Base-by-base conservation (phyloP, 495 filamentous ascomycete species). In the Diplogelasinospora grovesii region DNA sequence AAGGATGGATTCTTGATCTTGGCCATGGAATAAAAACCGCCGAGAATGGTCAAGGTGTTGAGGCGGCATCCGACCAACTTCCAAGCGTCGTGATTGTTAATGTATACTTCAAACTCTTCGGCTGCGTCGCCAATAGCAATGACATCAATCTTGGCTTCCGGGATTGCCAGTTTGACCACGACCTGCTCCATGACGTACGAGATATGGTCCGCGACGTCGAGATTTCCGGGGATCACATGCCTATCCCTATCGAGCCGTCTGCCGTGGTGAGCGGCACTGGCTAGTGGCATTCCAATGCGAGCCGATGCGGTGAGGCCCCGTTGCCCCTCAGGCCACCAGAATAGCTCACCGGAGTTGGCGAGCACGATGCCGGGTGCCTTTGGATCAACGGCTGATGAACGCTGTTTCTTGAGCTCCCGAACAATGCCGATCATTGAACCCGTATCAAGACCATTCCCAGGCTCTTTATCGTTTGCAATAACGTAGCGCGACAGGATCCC, bases 401-500 rank as follows among this genome's bases (percentile, higher is more conserved):
- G 25, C 44, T 63, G 58, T 22, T 46, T 40, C 20, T 70, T 61
- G 8, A 84, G 60, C 18, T 57, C 71, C 29, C 72, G 64, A 21
- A 80, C 70, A 48, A 90, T 64, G 22, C 71, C 60, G 22, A 89
- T 56, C 20, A 75, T 70, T 3, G 81, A 84, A 18, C 85, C 88
- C 4, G 66, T 65, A 49, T 79, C 65, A 50, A 93, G 69, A 29
- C 83, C 76, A n/a, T n/a, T n/a, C 3, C 75, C 74, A 0, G 53
- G 45, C n/a, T n/a, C n/a, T n/a, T n/a, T n/a, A n/a, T n/a, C n/a
- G 2, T 71, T 61, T 39, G 76, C 70, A 14, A 82, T 55, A 5
- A 74, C 65, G 10, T 86, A 81, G 52, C 83, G 82, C 5, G 86
- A 74, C 49, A 86, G 77, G 36, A 89, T 65, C 3, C 85, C 86